Evolutionary conservation across 2,329 filamentous ascomycete species (phyloP), one percentile per base, ranked within the genome.

Genomic region (Seiridium unicorne): DNA sequence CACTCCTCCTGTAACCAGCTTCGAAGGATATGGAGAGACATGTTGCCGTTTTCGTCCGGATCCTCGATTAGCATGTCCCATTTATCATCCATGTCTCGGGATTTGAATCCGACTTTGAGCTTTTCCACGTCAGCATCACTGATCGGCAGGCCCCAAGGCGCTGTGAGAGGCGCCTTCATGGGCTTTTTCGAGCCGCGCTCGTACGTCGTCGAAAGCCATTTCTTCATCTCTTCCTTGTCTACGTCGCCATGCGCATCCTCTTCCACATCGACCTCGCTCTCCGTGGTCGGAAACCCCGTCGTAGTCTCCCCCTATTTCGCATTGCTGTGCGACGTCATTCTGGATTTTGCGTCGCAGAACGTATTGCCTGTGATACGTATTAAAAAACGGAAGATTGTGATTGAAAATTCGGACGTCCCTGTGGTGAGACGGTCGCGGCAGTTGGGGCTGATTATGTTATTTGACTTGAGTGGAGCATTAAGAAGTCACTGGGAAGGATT

Each of bases 121-220:
- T 61, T 64, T 11, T 59, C 35, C 44, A 61, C 51, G 55, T 62
- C 62, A n/a, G 57, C 57, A 32, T 63, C 57, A 57, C 61, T 64
- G 57, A 64, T 57, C 5, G 44, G 35, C 44, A 64, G 55, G 44
- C 47, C 62, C 57, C 55, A 62, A 10, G 55, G 36, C 57, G 62
- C 60, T 36, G 58, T 63, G 47, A 58, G 53, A 44, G 60, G 60
- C 58, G 60, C 55, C 58, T 60, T 47, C 62, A 63, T 63, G 55
- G 60, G 49, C 3, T 18, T 49, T 53, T 57, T 64, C 58, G 61
- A 65, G 51, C 57, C 58, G 63, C 44, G 70, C 68, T 72, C 67
- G 64, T 62, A 61, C 35, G 44, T 58, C 13, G 61, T 58, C 42
- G 59, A 53, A 56, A 57, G 47, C 59, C 59, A 63, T 35, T 59